Conservation (phyloP, 768 basidiomycete species). For the Tulasnella sp. region DNA sequence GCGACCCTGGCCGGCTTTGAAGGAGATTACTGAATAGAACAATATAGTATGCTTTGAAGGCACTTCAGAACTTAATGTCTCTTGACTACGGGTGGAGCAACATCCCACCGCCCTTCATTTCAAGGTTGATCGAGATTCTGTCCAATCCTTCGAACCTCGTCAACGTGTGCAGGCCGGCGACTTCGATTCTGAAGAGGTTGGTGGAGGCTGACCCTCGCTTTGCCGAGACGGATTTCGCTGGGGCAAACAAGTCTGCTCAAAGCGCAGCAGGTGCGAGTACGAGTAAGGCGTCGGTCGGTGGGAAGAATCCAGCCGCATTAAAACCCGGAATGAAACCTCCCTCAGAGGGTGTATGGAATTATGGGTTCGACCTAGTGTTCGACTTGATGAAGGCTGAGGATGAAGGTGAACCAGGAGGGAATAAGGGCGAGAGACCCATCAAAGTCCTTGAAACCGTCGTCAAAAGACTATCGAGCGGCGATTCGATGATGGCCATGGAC, state of each 20-base stretch:
- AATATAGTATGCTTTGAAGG: conserved; percentile 72
- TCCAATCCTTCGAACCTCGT: conserved; percentile 71
- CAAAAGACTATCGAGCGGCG: conserved; percentile 69
- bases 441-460: conserved; percentile 78
- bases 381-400: conserved; percentile 61
- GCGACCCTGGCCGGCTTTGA: neutral
- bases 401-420: neutral
- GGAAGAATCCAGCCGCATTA: neutral
- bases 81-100: conserved; percentile 75
- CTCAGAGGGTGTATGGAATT: conserved; percentile 67
- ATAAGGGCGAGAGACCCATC: neutral
- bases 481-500: conserved; percentile 79
- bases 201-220: conserved; percentile 79
- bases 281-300: neutral
- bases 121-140: conserved; percentile 44
- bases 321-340: neutral
- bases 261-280: neutral
- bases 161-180: conserved; percentile 90
- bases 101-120: conserved; percentile 70
- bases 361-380: conserved; percentile 80
- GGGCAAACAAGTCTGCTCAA: conserved; percentile 43
- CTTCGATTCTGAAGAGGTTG: conserved; percentile 81
- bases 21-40: neutral
- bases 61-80: conserved; percentile 87
- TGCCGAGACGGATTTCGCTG: conserved; percentile 52